Percentiles rank a stretch among this genome's conserved stretches.
Evolutionary conservation across 257 asterid species (phyloP).

Genomic region (Orobanche coerulescens): DNA sequence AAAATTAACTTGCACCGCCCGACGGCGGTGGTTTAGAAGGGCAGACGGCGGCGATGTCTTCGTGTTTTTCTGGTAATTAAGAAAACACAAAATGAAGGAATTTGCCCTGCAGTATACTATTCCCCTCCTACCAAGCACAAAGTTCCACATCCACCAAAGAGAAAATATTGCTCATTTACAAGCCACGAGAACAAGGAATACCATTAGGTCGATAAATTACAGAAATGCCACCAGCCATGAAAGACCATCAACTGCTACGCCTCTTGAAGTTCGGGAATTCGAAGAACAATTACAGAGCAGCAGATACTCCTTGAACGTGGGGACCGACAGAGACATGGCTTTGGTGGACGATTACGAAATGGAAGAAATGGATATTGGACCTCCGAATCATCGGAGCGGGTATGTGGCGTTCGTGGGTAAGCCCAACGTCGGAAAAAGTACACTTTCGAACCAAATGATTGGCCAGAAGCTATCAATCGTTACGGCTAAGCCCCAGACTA

Average conservation of each 20-base stretch:
- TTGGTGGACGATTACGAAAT: slow-evolving; percentile 82
- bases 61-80: background rate
- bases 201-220: background rate
- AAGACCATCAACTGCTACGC: slow-evolving; percentile 3
- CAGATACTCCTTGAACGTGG: slow-evolving; percentile 50
- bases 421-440: slow-evolving; percentile 95
- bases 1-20: background rate
- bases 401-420: slow-evolving; percentile 88
- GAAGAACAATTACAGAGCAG: slow-evolving; percentile 26
- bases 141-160: slow-evolving; percentile 13
- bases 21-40: slow-evolving; percentile 18
- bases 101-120: slow-evolving; percentile 28
- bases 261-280: slow-evolving; percentile 12
- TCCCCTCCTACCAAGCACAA: slow-evolving; percentile 27
- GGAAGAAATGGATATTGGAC: slow-evolving; percentile 68
- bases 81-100: slow-evolving; percentile 34
- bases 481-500: slow-evolving; percentile 94
- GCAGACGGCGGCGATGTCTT: slow-evolving; percentile 16
- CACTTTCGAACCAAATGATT: slow-evolving; percentile 84
- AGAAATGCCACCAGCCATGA: slow-evolving; percentile 1
- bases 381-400: slow-evolving; percentile 83
- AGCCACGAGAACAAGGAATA: background rate
- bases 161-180: slow-evolving; percentile 19
- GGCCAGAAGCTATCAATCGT: slow-evolving; percentile 91
- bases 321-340: slow-evolving; percentile 70